A percentile compares a stretch with the other conserved stretches of the same genome.
These are phyloP conservation scores for Carex pumila DNA, from an alignment of 176 grass and related monocot species.

Conservation along the genomic window DNA sequence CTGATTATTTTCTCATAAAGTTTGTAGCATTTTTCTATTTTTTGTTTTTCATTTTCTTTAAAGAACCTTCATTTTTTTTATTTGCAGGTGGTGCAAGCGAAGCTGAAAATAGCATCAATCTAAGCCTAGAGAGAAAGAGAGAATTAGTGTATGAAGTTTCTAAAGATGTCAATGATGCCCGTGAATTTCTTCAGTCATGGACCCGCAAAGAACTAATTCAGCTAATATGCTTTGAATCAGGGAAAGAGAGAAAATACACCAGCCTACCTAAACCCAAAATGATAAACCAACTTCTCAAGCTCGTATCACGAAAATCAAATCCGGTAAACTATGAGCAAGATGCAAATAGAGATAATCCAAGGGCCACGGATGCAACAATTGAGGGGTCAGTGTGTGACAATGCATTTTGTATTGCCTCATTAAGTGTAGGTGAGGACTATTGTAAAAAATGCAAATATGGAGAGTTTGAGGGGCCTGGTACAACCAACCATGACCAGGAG, in stretches of 20 bases:
- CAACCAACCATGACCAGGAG: neutral
- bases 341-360: conserved; percentile 22
- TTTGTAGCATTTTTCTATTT: neutral
- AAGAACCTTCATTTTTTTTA: neutral
- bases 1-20: neutral
- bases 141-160: conserved; percentile 67
- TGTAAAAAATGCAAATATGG: neutral
- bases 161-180: conserved; percentile 51
- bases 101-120: conserved; percentile 36
- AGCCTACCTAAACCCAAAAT: conserved; percentile 83
- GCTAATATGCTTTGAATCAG: conserved; percentile 71
- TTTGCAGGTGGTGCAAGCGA: neutral
- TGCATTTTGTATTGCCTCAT: conserved; percentile 54
- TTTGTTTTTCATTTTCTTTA: neutral
- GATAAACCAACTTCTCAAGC: conserved; percentile 76
- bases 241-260: conserved; percentile 93
- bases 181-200: conserved; percentile 88
- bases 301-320: conserved; percentile 44
- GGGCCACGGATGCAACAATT: conserved; percentile 6
- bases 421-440: conserved; percentile 33
- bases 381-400: conserved; percentile 47
- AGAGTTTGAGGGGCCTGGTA: neutral
- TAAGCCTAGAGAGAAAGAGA: conserved; percentile 76
- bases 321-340: conserved; percentile 19
- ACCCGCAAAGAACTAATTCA: conserved; percentile 74